phyloP scores from a whole-genome alignment of 2,329 filamentous ascomycete species.

The Leptographium wingfieldii region DNA sequence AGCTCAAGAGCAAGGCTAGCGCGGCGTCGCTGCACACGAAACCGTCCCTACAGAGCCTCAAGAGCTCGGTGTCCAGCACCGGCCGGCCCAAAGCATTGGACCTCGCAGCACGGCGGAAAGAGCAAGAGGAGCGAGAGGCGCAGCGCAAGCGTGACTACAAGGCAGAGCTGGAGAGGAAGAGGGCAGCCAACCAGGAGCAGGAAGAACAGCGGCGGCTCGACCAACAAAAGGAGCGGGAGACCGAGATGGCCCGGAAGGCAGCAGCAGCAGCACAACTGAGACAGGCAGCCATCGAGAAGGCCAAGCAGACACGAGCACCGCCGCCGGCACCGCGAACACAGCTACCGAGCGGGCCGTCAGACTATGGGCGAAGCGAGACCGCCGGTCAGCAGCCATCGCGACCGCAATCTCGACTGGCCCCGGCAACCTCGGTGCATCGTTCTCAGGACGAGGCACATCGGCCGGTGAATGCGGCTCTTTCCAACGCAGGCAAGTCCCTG shows the following conservation, averaged over 20 bases:
- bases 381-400: slow-evolving; percentile 20
- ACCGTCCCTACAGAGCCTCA: slow-evolving; percentile 45
- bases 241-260: slow-evolving; percentile 45
- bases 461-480: slow-evolving; percentile 45
- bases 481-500: slow-evolving; percentile 56
- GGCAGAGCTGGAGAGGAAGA: slow-evolving; percentile 66
- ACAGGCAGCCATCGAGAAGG: slow-evolving; percentile 50
- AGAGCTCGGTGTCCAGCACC: slow-evolving; percentile 50
- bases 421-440: slow-evolving; percentile 31
- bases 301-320: slow-evolving; percentile 51
- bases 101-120: slow-evolving; percentile 67
- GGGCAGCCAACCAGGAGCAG: slow-evolving; percentile 50
- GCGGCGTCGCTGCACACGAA: slow-evolving; percentile 51
- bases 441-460: slow-evolving; percentile 48
- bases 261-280: slow-evolving; percentile 38
- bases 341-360: slow-evolving; percentile 33
- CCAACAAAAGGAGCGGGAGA: slow-evolving; percentile 35
- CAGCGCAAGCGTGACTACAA: slow-evolving; percentile 73
- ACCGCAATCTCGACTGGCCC: slow-evolving; percentile 46
- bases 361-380: slow-evolving; percentile 24
- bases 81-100: slow-evolving; percentile 59
- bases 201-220: slow-evolving; percentile 49
- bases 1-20: slow-evolving; percentile 51
- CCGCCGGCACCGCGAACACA: slow-evolving; percentile 46
- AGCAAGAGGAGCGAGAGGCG: slow-evolving; percentile 70